Evolutionary conservation across 495 filamentous ascomycete species (phyloP), one percentile per base, ranked within the genome.

Genomic region (Neurospora sp.): DNA sequence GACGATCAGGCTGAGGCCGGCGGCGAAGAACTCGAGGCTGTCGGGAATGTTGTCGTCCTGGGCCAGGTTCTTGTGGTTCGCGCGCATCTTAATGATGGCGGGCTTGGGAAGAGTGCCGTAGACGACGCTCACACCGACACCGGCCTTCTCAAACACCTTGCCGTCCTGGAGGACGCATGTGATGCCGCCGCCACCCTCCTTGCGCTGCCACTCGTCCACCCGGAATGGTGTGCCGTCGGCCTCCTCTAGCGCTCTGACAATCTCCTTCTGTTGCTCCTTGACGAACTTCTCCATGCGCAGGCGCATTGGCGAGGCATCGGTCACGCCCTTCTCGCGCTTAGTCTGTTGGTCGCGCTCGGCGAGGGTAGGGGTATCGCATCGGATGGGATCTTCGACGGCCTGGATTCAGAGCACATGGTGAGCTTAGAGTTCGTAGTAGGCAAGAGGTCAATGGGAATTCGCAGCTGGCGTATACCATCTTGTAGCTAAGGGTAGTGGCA

Each of bases 141-240:
- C 96, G 42, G 94, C 96, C 82, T 99, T 99, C 83, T 99, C 96
- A 80, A 98, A 99, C 40, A 98, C 93, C 70, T 96, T 93, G 42
- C 96, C 95, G 72, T 97, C 93, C 79, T 99, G 96, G 40, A 98
- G 86, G 11, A 98, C 94, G 82, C 95, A 97, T 6, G 93, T 96
- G 72, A 94, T 92, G 46, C 96, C 96, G 70, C 87, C 88, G 40
- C 88, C 88, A 68, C 94, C 95, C 79, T 92, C 90, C 70, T 93
- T 92, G 59, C 96, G 91, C 18, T 89, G 86, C 96, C 96, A 99
- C 42, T 89, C 91, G 83, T 99, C 96, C 40, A 89, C 83, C 59
- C 85, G 84, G 83, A 99, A 99, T 72, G 87, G 86, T 71, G 88
- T 88, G 48, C 93, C 93, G 79, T 99, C 96, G 40, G 97, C 84